A percentile compares a stretch with the other conserved stretches of the same genome.
Evolutionary conservation across 345 rosid genomes (phyloP).

Genomic region (Psidium friedrichsthalianum): DNA sequence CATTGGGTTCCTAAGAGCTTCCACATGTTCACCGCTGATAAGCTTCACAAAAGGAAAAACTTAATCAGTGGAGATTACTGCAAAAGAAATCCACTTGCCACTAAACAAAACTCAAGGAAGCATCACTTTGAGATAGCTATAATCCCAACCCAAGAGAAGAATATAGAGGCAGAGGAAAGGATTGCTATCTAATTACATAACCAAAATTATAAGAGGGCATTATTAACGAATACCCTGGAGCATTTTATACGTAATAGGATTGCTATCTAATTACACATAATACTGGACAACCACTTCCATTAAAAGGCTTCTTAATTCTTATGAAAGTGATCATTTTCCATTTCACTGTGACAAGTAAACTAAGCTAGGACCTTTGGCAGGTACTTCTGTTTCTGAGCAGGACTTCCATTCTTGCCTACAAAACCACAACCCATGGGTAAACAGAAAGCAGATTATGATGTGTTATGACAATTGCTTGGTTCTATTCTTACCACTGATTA

Average conservation of each 20-base stretch:
- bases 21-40: constrained; percentile 90
- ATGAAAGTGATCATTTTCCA: not conserved
- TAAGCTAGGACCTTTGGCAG: constrained; percentile 60
- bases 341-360: not conserved
- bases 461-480: not conserved
- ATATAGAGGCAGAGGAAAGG: not conserved
- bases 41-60: constrained; percentile 44
- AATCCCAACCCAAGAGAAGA: not conserved
- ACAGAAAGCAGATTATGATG: not conserved
- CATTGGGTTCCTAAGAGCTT: constrained; percentile 98
- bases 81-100: not conserved
- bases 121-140: not conserved
- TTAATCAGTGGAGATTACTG: not conserved
- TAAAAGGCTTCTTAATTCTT: not conserved
- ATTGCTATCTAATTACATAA: not conserved
- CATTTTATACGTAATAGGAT: not conserved
- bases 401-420: constrained; percentile 74
- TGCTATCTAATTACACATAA: too few species aligned
- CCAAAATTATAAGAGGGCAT: not conserved
- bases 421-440: not conserved
- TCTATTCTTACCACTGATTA: constrained; percentile 77
- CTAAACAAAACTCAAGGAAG: not conserved
- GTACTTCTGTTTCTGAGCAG: constrained; percentile 71
- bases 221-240: not conserved
- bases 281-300: not conserved